Evolutionary conservation across 306 rosid genomes (phyloP), one percentile per base, ranked within the genome.

Genomic region (Sechiopsis laciniata): DNA sequence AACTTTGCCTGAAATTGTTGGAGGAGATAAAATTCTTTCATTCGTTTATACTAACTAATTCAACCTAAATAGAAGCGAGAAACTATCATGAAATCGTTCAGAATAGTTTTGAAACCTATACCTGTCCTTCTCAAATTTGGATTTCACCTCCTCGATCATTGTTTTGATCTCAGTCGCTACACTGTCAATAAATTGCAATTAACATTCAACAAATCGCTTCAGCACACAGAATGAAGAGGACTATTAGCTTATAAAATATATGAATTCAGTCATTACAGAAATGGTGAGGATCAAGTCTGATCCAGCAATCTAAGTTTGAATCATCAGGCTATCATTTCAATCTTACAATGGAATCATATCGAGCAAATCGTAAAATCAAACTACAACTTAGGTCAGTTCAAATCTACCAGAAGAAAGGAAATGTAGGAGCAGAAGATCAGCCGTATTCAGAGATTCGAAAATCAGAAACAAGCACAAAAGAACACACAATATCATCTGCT

Each of bases 81-180:
- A 20, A 19, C 35, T 14, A 52, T 21, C 42, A 9, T 4, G 32
- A 68, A 48, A 20, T 26, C 32, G 32, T 26, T 26, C 32, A 26
- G 3, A 26, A 26, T 3, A 26, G 32, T 26, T 26, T 46, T 35
- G 32, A 26, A 58, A 54, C 56, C 55, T n/a, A n/a, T 88, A 40
- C 97, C 98, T 90, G 57, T 94, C 98, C 86, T 94, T 94, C 76
- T 94, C 98, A 69, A 87, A 71, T 85, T 94, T 94, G 46, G 89
- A 77, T 82, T 84, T 90, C 88, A 89, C 50, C 26, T 83, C 95
- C 76, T 89, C 98, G 5, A 79, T 87, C 75, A 26, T 75, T 74
- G 90, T 81, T 78, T 87, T 90, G 17, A 90, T 79, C 81, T 94
- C 97, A 77, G 90, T 70, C 14, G 87, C 87, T 84, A 90, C 98